Evolutionary conservation across 1,284 basidiomycete species (phyloP), one percentile per base, ranked within the genome.

Genomic region (Taiwanofungus camphoratus): DNA sequence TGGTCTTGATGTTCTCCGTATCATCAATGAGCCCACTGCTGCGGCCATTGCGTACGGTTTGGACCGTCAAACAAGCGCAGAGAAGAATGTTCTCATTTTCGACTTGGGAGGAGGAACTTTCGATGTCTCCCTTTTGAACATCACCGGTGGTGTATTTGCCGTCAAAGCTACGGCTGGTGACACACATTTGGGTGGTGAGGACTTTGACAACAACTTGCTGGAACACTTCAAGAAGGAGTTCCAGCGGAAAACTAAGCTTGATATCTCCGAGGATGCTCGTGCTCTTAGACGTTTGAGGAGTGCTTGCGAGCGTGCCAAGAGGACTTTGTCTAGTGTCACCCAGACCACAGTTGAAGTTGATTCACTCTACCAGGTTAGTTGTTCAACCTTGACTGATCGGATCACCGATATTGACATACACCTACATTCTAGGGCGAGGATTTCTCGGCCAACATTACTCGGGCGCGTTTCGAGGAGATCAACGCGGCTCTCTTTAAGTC

Each of bases 391-490:
- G 35, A 22, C 1, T 43, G 34, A 51, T 37, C 19, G 40, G 39
- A n/a, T 18, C 29, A 5, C n/a, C 22, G n/a, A n/a, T n/a, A n/a
- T n/a, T n/a, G n/a, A 27, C 8, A 55, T 51, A 34, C 45, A 56
- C 52, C 39, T 57, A 57, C 52, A 12, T 31, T 36, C 20, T 49
- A 86, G 82, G 86, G 87, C 50, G 86, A 88, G 63, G 93, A 97
- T 74, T 97, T 97, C 78, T 92, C 88, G 39, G 84, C 93, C 60
- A 92, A 85, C 70, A 94, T 97, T 69, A 93, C 92, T 58, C 92
- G 96, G 82, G 96, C 96, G 58, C 92, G 94, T 68, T 99, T 99
- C 75, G 96, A 99, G 74, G 95, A 99, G 76, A 95, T 99, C 76
- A 97, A 97, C 67, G 91, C 91, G 51, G 60, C 70, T 40, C 73